Base-by-base conservation (phyloP, 768 basidiomycete species). In the Trametes elegans region DNA sequence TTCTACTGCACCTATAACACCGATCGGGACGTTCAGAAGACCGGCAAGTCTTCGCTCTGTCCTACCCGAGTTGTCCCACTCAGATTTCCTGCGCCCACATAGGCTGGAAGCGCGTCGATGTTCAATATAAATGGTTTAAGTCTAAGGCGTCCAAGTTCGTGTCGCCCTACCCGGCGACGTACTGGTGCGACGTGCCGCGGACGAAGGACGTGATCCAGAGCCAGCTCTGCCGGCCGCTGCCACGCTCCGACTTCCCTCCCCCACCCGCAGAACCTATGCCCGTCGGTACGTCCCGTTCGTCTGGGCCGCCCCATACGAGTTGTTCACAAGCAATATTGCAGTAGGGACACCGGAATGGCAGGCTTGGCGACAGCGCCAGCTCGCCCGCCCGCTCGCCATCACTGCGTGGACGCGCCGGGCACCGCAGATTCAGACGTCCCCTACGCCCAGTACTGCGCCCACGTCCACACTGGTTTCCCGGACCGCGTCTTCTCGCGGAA, bases 41-140 rank as follows among this genome's bases (percentile, higher is more conserved):
- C 70, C 29, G 78, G 78, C 78, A 36, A 38, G 76, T 57, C 9
- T n/a, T 26, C 26, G n/a, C n/a, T n/a, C n/a, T n/a, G n/a, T n/a
- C n/a, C n/a, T n/a, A n/a, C n/a, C n/a, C n/a, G n/a, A n/a, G n/a
- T n/a, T n/a, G n/a, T n/a, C n/a, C n/a, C n/a, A n/a, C n/a, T n/a
- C n/a, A n/a, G n/a, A n/a, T n/a, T n/a, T n/a, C n/a, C n/a, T n/a
- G n/a, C n/a, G n/a, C n/a, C n/a, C n/a, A n/a, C n/a, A n/a, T n/a
- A 79, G 78, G 78, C 7, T 79, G 78, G 78, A 80, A 78, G 61
- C 71, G 75, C 10, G 68, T 79, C 18, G 66, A 73, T 28, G 68
- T 79, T 1, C 58, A 71, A n/a, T 77, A 79, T 11, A 39, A 57
- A 7, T 80, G 76, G 76, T 79, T 78, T 66, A 56, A 56, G 1